These are phyloP conservation scores for Avena atlantica DNA, from an alignment of 176 grass and related monocot genomes.

Conservation along the genomic window DNA sequence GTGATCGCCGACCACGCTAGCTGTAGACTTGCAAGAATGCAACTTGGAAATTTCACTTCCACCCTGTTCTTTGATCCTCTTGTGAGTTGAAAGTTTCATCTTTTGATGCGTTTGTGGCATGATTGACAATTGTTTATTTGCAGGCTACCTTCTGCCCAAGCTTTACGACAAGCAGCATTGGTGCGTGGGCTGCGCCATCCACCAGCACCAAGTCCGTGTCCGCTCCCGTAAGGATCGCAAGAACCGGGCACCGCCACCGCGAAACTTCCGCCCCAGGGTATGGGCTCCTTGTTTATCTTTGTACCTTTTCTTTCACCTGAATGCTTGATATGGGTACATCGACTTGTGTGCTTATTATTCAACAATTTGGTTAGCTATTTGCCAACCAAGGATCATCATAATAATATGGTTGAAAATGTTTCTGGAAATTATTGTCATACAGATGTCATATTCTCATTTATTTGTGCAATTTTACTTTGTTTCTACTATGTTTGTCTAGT, in stretches of 20 bases:
- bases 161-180: conserved; percentile 74
- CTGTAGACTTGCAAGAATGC: not conserved
- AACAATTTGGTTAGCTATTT: not conserved
- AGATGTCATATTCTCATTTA: not conserved
- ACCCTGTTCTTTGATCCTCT: not conserved
- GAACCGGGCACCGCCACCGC: conserved; percentile 63
- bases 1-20: not conserved
- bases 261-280: conserved; percentile 87
- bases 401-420: not conserved
- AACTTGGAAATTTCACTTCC: not conserved
- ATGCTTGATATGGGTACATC: not conserved
- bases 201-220: conserved; percentile 72
- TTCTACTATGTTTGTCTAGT: not conserved
- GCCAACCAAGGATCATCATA: not conserved
- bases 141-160: conserved; percentile 86
- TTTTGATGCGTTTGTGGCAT: not conserved
- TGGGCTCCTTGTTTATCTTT: not conserved
- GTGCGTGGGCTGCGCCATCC: conserved; percentile 86
- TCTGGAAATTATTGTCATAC: not conserved
- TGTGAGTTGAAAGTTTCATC: not conserved
- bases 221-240: conserved; percentile 65
- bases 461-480: not conserved
- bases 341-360: not conserved
- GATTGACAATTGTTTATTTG: not conserved
- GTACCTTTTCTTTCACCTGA: not conserved